Evolutionary conservation across 768 basidiomycete genomes (phyloP), one percentile per base, ranked within the genome.

Genomic region (Melanogaster broomeanus): DNA sequence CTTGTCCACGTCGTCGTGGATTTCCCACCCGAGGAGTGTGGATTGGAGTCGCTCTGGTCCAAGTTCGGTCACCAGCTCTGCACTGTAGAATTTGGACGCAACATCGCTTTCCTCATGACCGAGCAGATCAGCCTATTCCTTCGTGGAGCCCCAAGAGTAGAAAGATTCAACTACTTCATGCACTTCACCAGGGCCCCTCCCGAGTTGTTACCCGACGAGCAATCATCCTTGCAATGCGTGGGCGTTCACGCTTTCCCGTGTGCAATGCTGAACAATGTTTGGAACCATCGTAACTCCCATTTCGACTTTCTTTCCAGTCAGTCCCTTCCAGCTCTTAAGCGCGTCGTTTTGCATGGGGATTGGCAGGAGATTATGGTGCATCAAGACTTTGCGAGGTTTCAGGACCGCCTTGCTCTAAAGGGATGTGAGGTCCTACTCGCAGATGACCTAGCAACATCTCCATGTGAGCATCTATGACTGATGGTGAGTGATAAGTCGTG

Each of bases 11-110:
- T 87, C 52, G 67, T 87, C 50, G 60, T 79, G 50, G 85, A 86
- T 58, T 72, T 74, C 24, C 76, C 79, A 19, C 57, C 65, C 16
- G 61, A 59, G 16, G 64, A 70, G 27, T 63, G 67, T 12, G 74
- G 73, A 16, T 54, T 81, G 53, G 71, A 75, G 34, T 62, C 64
- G 25, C 51, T 86, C 19, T 84, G 82, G 83, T 67, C 73, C 30
- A 57, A 57, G 16, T 77, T 80, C 45, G 83, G 83, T 22, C 50
- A 56, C 41, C 81, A 79, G 52, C 73, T 87, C 40, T 69, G 71
- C 48, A 74, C 71, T 2, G 71, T 86, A 21, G 85, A 87, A 59
- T 75, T 87, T 49, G 84, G 85, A 30, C 75, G 68, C 54, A 77
- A 80, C 61, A 56, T 83, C 27, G 77, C 74, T 35, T 87, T 87